A percentile compares a stretch with the other conserved stretches of the same genome.
Evolutionary conservation across 495 filamentous ascomycete species (phyloP).

Genomic region (Aspergillus nanangensis): DNA sequence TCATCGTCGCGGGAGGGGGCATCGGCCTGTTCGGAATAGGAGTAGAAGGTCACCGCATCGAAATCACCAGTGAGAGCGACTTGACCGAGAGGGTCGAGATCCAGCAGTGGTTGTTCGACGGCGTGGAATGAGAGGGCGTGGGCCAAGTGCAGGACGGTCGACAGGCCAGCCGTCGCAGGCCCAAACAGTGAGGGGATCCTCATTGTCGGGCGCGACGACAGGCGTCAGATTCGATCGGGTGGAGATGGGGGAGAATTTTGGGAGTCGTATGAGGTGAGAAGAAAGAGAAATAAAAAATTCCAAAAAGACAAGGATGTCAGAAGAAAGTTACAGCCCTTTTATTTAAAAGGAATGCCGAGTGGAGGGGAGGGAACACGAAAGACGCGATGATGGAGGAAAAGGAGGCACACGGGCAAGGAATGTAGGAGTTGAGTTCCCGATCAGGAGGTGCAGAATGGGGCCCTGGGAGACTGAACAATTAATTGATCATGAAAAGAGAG

Average conservation of each 20-base stretch:
- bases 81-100: constrained; percentile 74
- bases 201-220: constrained; percentile 50
- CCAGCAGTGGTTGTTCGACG: constrained; percentile 71
- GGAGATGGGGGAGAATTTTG: constrained; percentile 9
- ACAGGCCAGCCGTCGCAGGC: constrained; percentile 47
- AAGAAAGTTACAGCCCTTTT: constrained; percentile 6
- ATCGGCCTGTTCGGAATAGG: constrained; percentile 76
- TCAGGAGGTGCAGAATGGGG: no score
- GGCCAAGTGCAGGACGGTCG: constrained; percentile 40
- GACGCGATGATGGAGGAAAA: constrained; percentile 27
- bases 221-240: no score
- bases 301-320: constrained; percentile 2
- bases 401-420: constrained; percentile 22
- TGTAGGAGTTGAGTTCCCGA: no score
- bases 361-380: constrained; percentile 13
- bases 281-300: constrained; percentile 3
- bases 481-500: constrained; percentile 25
- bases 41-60: constrained; percentile 82
- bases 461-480: no score
- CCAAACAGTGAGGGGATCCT: constrained; percentile 53
- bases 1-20: constrained; percentile 63
- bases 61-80: constrained; percentile 90
- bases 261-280: constrained; percentile 1
- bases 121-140: constrained; percentile 66
- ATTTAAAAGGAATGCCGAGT: not conserved